Percentiles rank a stretch among this genome's conserved stretches.
Conservation (phyloP, 2,329 filamentous ascomycete species). For the Colletotrichum spaethianum region DNA sequence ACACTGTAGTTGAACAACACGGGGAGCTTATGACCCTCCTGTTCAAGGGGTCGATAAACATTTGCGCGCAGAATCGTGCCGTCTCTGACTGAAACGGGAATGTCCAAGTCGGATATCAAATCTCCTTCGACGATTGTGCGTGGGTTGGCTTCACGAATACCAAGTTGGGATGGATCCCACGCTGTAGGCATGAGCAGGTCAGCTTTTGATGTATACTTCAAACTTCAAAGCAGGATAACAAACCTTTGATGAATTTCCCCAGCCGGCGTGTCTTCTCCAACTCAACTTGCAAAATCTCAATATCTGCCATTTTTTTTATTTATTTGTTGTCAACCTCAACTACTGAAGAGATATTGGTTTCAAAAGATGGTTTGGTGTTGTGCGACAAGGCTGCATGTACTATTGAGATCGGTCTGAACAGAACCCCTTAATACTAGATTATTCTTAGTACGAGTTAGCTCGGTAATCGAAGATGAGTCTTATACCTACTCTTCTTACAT, state of each 20-base stretch:
- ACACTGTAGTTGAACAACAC: neutral
- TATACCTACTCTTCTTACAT: neutral
- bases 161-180: neutral
- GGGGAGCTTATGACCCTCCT: neutral
- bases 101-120: neutral
- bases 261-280: neutral
- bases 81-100: neutral
- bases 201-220: neutral
- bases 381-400: neutral
- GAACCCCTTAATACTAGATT: neutral
- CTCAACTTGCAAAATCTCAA: neutral
- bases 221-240: neutral
- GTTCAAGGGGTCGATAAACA: neutral
- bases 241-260: constrained; percentile 4
- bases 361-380: neutral
- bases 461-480: neutral
- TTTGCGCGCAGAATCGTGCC: neutral
- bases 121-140: neutral
- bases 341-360: neutral
- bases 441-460: too few relatives aligned
- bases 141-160: neutral
- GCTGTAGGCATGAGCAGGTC: neutral
- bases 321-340: neutral
- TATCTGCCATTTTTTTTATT: neutral
- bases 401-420: neutral